Evolutionary conservation across 352 stramenopile species (phyloP).

Genomic region (Globisporangium orthogonon): DNA sequence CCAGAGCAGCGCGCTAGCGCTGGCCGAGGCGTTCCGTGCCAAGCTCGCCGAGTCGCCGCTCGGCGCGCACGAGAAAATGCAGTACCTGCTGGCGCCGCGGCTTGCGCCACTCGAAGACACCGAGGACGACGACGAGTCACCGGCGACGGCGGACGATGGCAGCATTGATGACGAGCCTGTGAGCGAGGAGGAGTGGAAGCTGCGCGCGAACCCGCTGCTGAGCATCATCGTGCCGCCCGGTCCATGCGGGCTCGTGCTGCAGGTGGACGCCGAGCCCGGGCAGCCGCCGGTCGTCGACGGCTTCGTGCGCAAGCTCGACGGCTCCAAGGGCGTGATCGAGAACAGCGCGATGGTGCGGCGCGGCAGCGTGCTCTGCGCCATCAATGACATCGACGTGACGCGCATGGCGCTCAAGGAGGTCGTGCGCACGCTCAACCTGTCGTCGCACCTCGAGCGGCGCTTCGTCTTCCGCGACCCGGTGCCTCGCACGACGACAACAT

Average conservation of each 20-base stretch:
- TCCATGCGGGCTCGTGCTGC: conserved; percentile 63
- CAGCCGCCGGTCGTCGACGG: conserved; percentile 55
- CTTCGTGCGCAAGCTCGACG: conserved; percentile 66
- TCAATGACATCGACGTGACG: conserved; percentile 77
- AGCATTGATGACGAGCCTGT: conserved; percentile 28
- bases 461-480: conserved; percentile 60
- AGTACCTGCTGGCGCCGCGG: conserved; percentile 31
- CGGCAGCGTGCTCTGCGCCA: conserved; percentile 64
- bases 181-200: conserved; percentile 66
- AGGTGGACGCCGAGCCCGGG: conserved; percentile 27
- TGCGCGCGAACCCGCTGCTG: conserved; percentile 47
- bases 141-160: conserved; percentile 7
- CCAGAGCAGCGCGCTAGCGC: conserved; percentile 38
- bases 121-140: conserved; percentile 12
- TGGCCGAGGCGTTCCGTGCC: conserved; percentile 55
- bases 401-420: conserved; percentile 62
- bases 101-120: not conserved
- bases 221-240: conserved; percentile 72
- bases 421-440: conserved; percentile 63
- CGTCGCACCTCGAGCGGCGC: conserved; percentile 57
- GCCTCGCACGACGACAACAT: not conserved
- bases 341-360: conserved; percentile 57
- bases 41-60: conserved; percentile 69
- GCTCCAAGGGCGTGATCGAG: conserved; percentile 68
- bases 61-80: conserved; percentile 63